Evolutionary conservation across 768 basidiomycete genomes (phyloP), one percentile per base, ranked within the genome.

Genomic region (Trametes cubensis): DNA sequence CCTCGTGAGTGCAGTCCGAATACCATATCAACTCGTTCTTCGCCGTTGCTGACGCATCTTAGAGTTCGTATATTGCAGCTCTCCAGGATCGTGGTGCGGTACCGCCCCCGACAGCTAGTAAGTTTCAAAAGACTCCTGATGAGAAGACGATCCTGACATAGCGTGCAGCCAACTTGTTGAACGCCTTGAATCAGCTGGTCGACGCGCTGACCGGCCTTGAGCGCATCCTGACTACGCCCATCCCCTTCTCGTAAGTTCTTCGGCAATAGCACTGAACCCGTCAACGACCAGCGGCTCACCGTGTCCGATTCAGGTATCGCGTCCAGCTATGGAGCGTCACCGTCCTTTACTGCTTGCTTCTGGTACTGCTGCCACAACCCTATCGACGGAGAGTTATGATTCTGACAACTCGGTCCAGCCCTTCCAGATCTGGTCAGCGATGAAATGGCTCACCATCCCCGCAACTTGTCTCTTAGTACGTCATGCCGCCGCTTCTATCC

Each of bases 201-300:
- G 87, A 89, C 58, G 81, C 83, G 28, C 74, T 90, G 50, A 89
- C 88, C 13, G 85, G 86, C 4, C 76, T 90, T 1, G 89, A 91
- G 67, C 77, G 89, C 44, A 88, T 90, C 63, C 77, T 91, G 5
- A 90, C 88, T 0, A 88, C 88, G 1, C 88, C 89, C 3, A 88
- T 91, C 47, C 89, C 88, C 11, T 90, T 88, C 74, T 89, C 87
- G 82, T 89, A 65, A 44, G 81, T 73, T 4, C 5, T 3, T 47
- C 23, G 20, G 10, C 5, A 25, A 44, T 60, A 26, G 41, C 11
- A 14, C 23, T 34, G n/a, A 18, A 20, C 55, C 50, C 21, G 40
- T 48, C 23, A 44, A 17, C 15, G 18, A 6, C 23, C 34, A 21
- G 50, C 61, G 17, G 11, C 23, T 25, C 55, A 42, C 26, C 15